phyloP scores from a whole-genome alignment of 495 filamentous ascomycete species.

The Parathielavia appendiculata region DNA sequence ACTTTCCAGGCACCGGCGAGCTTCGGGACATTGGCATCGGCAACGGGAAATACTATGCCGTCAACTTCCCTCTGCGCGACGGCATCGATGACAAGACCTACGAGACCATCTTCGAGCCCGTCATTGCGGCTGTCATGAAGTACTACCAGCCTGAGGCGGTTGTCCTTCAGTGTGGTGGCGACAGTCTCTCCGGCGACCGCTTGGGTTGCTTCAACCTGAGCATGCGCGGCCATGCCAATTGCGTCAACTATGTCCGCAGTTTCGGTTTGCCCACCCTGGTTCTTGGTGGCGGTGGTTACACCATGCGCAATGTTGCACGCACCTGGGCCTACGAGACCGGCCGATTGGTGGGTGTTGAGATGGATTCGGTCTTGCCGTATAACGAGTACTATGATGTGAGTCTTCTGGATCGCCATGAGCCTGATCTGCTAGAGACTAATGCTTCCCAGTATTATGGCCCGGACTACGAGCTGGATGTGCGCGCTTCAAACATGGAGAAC shows the following conservation, averaged over 20 bases:
- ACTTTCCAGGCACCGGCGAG: slow-evolving; percentile 96
- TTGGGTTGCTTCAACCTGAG: slow-evolving; percentile 97
- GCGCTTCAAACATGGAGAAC: slow-evolving; percentile 98
- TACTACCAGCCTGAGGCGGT: slow-evolving; percentile 93
- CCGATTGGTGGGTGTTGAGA: slow-evolving; percentile 72
- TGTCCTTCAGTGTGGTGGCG: slow-evolving; percentile 93
- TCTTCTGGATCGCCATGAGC: slow-evolving; percentile 3
- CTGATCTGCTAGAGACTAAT: slow-evolving; percentile 36
- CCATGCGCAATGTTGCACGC: slow-evolving; percentile 96
- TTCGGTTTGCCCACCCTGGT: slow-evolving; percentile 90
- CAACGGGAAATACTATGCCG: slow-evolving; percentile 84
- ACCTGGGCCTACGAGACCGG: slow-evolving; percentile 98
- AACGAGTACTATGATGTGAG: slow-evolving; percentile 97
- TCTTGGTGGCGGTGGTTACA: slow-evolving; percentile 93
- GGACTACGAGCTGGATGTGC: slow-evolving; percentile 92
- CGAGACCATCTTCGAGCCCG: slow-evolving; percentile 91
- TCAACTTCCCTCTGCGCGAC: slow-evolving; percentile 95
- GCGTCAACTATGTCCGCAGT: slow-evolving; percentile 88
- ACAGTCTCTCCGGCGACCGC: slow-evolving; percentile 89
- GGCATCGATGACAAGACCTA: slow-evolving; percentile 92
- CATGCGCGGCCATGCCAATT: slow-evolving; percentile 97
- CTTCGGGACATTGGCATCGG: slow-evolving; percentile 94
- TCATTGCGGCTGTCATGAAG: slow-evolving; percentile 90
- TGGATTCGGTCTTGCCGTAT: slow-evolving; percentile 80
- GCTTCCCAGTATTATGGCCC: slow-evolving; percentile 82